Conservation (phyloP, 139 green algal genomes). For the Desmodesmus armatus region DNA sequence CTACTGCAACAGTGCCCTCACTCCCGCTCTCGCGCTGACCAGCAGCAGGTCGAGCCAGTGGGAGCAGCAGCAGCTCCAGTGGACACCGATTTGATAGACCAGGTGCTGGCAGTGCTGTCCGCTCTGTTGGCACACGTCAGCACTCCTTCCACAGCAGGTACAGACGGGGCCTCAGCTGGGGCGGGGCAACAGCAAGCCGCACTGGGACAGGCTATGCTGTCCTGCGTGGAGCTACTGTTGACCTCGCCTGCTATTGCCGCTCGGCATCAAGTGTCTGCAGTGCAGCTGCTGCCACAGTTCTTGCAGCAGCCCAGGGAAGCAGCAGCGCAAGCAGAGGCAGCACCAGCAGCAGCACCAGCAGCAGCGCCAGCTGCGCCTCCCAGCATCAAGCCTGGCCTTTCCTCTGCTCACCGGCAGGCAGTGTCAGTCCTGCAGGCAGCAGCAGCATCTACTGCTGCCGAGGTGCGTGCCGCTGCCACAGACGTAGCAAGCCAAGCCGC, state of each 20-base stretch:
- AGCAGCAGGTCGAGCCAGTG: neutral
- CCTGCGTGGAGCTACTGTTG: constrained; percentile 1
- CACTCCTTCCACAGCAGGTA: constrained; percentile 9
- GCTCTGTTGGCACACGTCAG: neutral
- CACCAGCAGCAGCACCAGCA: constrained; percentile 1
- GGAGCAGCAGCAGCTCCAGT: constrained; percentile 11
- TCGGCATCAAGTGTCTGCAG: neutral
- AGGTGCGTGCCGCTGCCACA: constrained; percentile 3
- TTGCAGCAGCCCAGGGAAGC: constrained; percentile 2
- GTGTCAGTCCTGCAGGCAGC: constrained; percentile 3
- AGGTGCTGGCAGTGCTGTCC: constrained; percentile 19
- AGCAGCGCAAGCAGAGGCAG: neutral
- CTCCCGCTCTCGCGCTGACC: no score
- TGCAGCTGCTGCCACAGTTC: neutral
- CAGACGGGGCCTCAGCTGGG: neutral
- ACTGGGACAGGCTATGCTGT: no score
- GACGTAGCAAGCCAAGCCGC: neutral
- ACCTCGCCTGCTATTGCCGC: neutral
- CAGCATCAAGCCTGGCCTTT: neutral
- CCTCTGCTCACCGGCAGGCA: neutral
- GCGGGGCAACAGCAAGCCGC: neutral
- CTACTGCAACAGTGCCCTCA: no score
- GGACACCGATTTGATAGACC: constrained; percentile 14
- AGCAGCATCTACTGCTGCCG: neutral
- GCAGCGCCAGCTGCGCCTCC: neutral